phyloP scores from a whole-genome alignment of 345 rosid species.

The Draba incana region DNA sequence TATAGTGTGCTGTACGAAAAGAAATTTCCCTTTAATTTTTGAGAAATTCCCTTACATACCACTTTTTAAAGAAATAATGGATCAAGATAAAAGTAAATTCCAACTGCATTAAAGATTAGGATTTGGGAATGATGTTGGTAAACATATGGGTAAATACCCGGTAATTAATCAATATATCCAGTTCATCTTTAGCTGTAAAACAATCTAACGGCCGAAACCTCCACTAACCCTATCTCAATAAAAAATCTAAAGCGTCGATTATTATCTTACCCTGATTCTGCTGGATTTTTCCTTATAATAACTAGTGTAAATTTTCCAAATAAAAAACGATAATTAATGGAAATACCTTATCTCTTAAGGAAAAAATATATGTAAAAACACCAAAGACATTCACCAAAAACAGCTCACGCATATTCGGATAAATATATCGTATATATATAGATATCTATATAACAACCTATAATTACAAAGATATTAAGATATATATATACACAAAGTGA shows the following conservation, averaged over 20 bases:
- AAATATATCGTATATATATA: conserved; percentile 16
- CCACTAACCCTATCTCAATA: neutral
- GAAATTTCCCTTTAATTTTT: conserved; percentile 4
- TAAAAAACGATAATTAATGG: conserved; percentile 24
- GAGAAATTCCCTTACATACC: no score
- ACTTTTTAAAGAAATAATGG: no score
- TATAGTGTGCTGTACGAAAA: neutral
- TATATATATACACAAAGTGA: conserved; percentile 22
- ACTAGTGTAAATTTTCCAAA: conserved; percentile 23
- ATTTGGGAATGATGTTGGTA: conserved; percentile 19
- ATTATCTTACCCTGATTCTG: conserved; percentile 24
- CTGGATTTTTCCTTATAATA: conserved; percentile 26
- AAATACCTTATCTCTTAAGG: conserved; percentile 24
- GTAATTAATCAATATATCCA: conserved; percentile 11
- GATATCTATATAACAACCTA: conserved; percentile 17
- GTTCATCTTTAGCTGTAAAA: conserved; percentile 27
- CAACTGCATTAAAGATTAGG: conserved; percentile 6
- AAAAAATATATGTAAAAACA: conserved; percentile 15
- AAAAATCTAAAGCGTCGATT: conserved; percentile 21
- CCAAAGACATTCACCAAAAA: conserved; percentile 22
- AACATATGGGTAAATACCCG: conserved; percentile 9
- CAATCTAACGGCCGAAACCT: conserved; percentile 36
- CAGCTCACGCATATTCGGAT: conserved; percentile 31
- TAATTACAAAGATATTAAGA: conserved; percentile 14
- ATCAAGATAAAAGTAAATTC: conserved; percentile 23